Percentiles rank a stretch among this genome's conserved stretches.
Evolutionary conservation across 441 rosid species (phyloP).

Genomic region (Aleurites moluccanus): DNA sequence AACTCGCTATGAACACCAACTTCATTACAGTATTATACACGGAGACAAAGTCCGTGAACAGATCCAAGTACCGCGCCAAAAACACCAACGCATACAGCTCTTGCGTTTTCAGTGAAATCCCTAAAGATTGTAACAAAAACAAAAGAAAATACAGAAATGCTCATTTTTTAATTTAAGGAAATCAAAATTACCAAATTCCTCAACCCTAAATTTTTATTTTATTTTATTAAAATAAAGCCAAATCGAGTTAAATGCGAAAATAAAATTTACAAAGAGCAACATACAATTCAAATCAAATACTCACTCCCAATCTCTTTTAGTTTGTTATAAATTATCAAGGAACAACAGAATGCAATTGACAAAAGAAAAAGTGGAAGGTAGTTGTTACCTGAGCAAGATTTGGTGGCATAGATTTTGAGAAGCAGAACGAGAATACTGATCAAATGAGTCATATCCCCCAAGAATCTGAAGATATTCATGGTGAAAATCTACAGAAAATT

Average conservation of each 20-base stretch:
- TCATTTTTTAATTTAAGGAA: too few relatives aligned
- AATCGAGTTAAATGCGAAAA: background rate
- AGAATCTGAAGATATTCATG: conserved; percentile 91
- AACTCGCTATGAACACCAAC: conserved; percentile 77
- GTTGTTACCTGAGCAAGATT: conserved; percentile 75
- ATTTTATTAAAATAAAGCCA: too few relatives aligned
- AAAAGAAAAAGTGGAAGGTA: background rate
- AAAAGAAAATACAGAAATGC: background rate
- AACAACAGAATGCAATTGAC: background rate
- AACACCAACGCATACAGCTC: conserved; percentile 88
- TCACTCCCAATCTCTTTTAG: background rate
- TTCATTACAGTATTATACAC: conserved; percentile 86
- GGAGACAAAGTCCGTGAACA: conserved; percentile 70
- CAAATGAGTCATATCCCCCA: conserved; percentile 95
- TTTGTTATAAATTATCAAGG: background rate
- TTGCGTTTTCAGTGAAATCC: conserved; percentile 89
- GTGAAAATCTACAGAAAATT: too few relatives aligned
- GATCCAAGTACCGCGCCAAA: conserved; percentile 81
- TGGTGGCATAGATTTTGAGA: conserved; percentile 95
- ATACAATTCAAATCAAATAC: too few relatives aligned
- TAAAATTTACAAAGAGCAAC: too few relatives aligned
- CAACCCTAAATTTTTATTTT: too few relatives aligned
- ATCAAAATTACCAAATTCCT: too few relatives aligned
- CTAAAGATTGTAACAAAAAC: conserved; percentile 32
- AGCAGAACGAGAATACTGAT: conserved; percentile 79